Evolutionary conservation across 306 rosid genomes (phyloP).

Genomic region (Vachellia pachyceras): DNA sequence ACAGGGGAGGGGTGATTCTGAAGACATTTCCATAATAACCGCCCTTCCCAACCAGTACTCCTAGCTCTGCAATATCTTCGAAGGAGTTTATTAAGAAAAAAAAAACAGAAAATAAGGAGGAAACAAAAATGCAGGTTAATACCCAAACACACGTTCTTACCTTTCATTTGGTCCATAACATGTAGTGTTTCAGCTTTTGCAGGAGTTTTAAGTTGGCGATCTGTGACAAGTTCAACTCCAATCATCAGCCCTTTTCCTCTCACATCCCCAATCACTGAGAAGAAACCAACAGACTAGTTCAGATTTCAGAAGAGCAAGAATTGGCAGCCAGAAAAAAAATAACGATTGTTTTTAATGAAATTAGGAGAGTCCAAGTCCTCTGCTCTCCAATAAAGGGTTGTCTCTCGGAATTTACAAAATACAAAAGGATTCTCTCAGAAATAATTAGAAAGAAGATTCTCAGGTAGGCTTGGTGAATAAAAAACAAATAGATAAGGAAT

Average conservation of each 20-base stretch:
- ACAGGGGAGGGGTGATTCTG: slow-evolving; percentile 82
- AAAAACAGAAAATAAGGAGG: neutral
- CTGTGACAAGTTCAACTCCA: slow-evolving; percentile 88
- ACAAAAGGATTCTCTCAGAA: too few species aligned
- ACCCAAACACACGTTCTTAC: slow-evolving; percentile 40
- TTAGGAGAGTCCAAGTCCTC: neutral
- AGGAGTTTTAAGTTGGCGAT: slow-evolving; percentile 73
- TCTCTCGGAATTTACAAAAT: too few species aligned
- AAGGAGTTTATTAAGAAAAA: neutral
- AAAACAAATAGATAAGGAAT: neutral
- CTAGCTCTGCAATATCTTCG: slow-evolving; percentile 51
- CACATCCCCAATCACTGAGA: slow-evolving; percentile 80
- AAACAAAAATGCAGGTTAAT: neutral
- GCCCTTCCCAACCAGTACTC: slow-evolving; percentile 79
- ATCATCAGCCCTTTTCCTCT: slow-evolving; percentile 86
- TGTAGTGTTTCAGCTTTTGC: slow-evolving; percentile 74
- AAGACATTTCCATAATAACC: slow-evolving; percentile 84
- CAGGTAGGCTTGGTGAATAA: neutral
- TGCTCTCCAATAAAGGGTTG: neutral
- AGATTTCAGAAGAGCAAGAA: neutral
- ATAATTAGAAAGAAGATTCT: neutral
- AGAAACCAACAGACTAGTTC: slow-evolving; percentile 14
- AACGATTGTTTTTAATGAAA: neutral
- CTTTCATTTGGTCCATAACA: slow-evolving; percentile 81
- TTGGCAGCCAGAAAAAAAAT: neutral